A percentile compares a stretch with the other conserved stretches of the same genome.
phyloP scores from a whole-genome alignment of 176 grass and related monocot genomes.

The Rhipidocladum racemiflorum region DNA sequence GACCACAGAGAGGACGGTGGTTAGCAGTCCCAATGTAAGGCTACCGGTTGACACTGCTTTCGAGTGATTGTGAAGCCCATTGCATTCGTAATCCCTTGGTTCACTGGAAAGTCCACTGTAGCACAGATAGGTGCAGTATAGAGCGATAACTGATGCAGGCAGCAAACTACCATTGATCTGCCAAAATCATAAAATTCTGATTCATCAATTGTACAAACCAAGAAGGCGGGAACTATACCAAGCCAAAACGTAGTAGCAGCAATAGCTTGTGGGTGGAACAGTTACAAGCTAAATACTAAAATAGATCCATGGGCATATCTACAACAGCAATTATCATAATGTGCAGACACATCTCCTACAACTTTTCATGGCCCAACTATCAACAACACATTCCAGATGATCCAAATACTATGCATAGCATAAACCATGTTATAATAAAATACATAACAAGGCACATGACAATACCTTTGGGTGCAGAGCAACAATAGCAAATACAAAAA shows the following conservation, averaged over 20 bases:
- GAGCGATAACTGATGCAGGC: conserved; percentile 74
- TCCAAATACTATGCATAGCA: neutral
- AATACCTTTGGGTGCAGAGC: conserved; percentile 93
- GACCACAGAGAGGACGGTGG: conserved; percentile 94
- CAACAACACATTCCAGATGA: neutral
- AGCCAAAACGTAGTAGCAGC: neutral
- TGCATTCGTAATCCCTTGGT: conserved; percentile 94
- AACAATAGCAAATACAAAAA: conserved; percentile 73
- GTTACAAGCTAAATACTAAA: neutral
- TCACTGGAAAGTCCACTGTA: conserved; percentile 95
- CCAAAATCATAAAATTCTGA: neutral
- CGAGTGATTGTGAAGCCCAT: conserved; percentile 92
- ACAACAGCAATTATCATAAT: neutral
- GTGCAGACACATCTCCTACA: neutral
- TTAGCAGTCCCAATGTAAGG: conserved; percentile 77
- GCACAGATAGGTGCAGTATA: conserved; percentile 90
- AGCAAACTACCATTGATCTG: conserved; percentile 94
- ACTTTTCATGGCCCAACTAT: neutral
- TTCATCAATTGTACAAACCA: neutral
- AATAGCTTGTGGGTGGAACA: neutral
- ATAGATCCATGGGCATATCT: neutral
- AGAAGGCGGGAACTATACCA: neutral
- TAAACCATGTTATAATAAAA: neutral
- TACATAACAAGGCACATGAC: neutral
- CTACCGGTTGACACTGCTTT: conserved; percentile 94